These are phyloP conservation scores for Pythium phragmitis DNA, from an alignment of 352 stramenopile genomes.

Conservation along the genomic window DNA sequence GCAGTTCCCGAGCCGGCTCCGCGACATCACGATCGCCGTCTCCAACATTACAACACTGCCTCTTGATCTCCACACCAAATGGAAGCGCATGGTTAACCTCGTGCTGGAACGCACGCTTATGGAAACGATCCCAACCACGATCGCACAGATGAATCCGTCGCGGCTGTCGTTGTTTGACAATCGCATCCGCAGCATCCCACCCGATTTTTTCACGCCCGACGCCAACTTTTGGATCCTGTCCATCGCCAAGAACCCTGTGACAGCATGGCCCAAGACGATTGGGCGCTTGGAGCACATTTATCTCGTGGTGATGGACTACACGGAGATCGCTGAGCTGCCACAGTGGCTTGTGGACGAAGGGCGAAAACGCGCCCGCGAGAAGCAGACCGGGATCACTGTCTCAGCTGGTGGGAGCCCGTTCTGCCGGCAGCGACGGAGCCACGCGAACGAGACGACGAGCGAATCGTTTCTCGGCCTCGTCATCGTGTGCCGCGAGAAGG, in stretches of 20 bases:
- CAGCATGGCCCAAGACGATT: not conserved
- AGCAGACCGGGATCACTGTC: conserved; percentile 9
- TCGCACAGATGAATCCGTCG: conserved; percentile 11
- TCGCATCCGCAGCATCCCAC: conserved; percentile 8
- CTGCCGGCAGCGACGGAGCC: conserved; percentile 2
- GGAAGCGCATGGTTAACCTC: conserved; percentile 18
- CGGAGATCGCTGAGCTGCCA: conserved; percentile 12
- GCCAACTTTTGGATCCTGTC: conserved; percentile 15
- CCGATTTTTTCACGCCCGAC: conserved; percentile 7
- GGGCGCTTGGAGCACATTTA: conserved; percentile 6
- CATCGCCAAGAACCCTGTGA: conserved; percentile 15
- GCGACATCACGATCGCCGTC: conserved; percentile 15
- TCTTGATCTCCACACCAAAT: conserved; percentile 19
- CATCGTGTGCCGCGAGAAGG: conserved; percentile 18
- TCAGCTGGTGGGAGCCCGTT: conserved; percentile 19
- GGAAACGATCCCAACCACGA: not conserved
- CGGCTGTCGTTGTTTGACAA: conserved; percentile 22
- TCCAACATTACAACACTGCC: conserved; percentile 22
- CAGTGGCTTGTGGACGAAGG: conserved; percentile 18
- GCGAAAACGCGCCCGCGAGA: not conserved
- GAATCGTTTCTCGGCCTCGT: not conserved
- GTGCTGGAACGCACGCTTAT: conserved; percentile 11
- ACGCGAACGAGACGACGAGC: not conserved
- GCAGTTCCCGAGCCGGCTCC: conserved; percentile 13
- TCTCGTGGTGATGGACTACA: conserved; percentile 25